These are phyloP conservation scores for Xylariaceae sp. DNA, from an alignment of 2,329 filamentous ascomycete genomes.

Conservation along the genomic window DNA sequence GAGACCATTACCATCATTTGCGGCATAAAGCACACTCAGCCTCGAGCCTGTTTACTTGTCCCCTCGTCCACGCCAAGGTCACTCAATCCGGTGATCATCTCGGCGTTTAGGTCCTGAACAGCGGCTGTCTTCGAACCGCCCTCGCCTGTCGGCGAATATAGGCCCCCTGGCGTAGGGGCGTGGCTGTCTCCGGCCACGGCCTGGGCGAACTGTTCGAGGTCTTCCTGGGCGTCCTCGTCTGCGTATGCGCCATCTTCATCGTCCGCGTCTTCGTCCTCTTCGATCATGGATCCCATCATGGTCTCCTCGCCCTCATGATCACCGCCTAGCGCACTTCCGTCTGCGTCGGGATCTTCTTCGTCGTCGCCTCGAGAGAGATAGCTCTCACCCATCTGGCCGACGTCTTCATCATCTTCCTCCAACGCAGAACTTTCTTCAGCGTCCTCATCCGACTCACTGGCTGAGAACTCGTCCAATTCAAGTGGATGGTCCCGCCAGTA, in stretches of 20 bases:
- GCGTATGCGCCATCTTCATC: constrained; percentile 28
- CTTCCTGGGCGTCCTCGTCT: constrained; percentile 21
- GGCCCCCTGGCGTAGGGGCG: too few species aligned
- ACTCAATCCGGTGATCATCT: constrained; percentile 53
- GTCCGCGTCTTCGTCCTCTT: constrained; percentile 28
- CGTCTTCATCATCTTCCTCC: constrained; percentile 35
- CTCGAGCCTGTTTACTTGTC: neutral
- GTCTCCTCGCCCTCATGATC: constrained; percentile 37
- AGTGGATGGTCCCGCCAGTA: constrained; percentile 87
- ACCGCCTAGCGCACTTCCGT: constrained; percentile 35
- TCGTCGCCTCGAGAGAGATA: constrained; percentile 33
- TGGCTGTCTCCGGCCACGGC: too few species aligned
- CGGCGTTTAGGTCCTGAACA: constrained; percentile 43
- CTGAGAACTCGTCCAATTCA: constrained; percentile 82
- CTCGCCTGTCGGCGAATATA: too few species aligned
- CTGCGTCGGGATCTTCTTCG: constrained; percentile 30
- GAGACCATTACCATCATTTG: too few species aligned
- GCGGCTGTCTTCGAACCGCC: too few species aligned
- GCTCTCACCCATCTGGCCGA: constrained; percentile 37
- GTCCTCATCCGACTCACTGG: constrained; percentile 51
- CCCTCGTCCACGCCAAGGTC: constrained; percentile 41
- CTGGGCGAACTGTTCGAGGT: too few species aligned
- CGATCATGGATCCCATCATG: constrained; percentile 32
- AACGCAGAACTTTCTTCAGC: constrained; percentile 35
- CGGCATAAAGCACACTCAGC: too few species aligned